Evolutionary conservation across 2,329 filamentous ascomycete genomes (phyloP), one percentile per base, ranked within the genome.

Genomic region (Nemania sp.): DNA sequence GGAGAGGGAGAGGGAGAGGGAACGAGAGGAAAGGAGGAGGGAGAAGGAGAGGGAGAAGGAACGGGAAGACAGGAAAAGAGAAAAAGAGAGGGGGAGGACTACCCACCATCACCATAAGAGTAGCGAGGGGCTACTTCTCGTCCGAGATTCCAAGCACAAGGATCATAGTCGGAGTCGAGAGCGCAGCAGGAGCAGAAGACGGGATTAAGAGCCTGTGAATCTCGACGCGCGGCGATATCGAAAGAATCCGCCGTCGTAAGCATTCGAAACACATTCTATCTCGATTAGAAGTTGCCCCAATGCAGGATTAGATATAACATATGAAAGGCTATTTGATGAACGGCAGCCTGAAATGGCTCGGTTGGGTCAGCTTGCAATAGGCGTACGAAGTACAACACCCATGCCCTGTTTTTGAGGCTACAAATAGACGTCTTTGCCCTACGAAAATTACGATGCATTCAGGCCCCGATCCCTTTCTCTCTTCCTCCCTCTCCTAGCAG

Each of bases 111-210:
- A 54, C 2, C 57, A 56, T 39, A 53, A 20, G 46, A 53, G 49
- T 17, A 54, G 50, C 15, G 57, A 64, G 9, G 58, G 61, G 1
- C 12, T 66, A 41, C 61, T 69, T 7, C 54, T 62, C 5, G 63
- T 68, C 17, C 61, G 54, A 26, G 64, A 65, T n/a, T 54, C 60
- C 17, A 66, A 65, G 52, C 61, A 65, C 22, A 60, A 52, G 33
- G 62, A 66, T n/a, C 52, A 47, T 9, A 63, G 61, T 45, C 50
- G 53, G 39, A 64, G 59, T n/a, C 59, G 62, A 31, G 63, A 65
- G 41, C 49, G 61, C 6, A 64, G 63, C 49, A 54, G 55, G 12
- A 66, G 65, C 40, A 56, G 57, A 28, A 63, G 63, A 37, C 48
- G 56, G 26, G 59, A 61, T 6, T 61, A 60, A 15, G 33, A 19